phyloP scores from a whole-genome alignment of 2,329 filamentous ascomycete genomes.

The Trichoderma atroviride region DNA sequence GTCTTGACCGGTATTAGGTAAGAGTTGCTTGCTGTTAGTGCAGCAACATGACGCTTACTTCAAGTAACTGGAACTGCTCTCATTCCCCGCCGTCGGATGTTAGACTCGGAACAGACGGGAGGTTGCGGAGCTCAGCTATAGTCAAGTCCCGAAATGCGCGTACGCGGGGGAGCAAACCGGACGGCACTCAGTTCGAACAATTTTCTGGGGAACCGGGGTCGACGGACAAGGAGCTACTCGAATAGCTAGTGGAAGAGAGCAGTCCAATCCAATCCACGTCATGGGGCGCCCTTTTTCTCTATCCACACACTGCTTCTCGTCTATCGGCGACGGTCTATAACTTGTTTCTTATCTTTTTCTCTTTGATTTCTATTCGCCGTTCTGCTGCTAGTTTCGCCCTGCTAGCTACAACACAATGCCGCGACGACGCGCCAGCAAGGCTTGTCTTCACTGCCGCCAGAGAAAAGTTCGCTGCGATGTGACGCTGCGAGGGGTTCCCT shows the following conservation, averaged over 20 bases:
- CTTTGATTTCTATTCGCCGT: not conserved
- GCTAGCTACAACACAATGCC: not conserved
- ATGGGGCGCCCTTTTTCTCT: not conserved
- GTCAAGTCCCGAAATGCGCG: conserved; percentile 2
- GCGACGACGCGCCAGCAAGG: conserved; percentile 24
- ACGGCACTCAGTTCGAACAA: not conserved
- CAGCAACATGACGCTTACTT: not conserved
- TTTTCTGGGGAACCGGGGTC: conserved; percentile 9
- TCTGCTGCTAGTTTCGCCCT: not conserved
- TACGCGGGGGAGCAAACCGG: conserved; percentile 9
- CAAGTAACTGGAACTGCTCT: not conserved
- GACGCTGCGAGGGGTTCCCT: conserved; percentile 26
- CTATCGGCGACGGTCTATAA: too few species aligned
- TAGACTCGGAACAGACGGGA: conserved; percentile 8
- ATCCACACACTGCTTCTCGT: not conserved
- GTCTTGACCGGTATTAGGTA: not conserved
- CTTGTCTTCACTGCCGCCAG: conserved; percentile 19
- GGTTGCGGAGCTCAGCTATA: conserved; percentile 11
- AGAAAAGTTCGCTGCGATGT: conserved; percentile 31
- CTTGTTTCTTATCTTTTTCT: not conserved
- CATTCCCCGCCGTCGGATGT: not conserved
- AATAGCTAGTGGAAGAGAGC: conserved; percentile 1
- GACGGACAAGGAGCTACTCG: not conserved
- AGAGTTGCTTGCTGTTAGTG: not conserved
- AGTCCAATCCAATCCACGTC: not conserved